A percentile compares a stretch with the other conserved stretches of the same genome.
Conservation (phyloP, 2,329 filamentous ascomycete species). For the Epichloe aotearoae region DNA sequence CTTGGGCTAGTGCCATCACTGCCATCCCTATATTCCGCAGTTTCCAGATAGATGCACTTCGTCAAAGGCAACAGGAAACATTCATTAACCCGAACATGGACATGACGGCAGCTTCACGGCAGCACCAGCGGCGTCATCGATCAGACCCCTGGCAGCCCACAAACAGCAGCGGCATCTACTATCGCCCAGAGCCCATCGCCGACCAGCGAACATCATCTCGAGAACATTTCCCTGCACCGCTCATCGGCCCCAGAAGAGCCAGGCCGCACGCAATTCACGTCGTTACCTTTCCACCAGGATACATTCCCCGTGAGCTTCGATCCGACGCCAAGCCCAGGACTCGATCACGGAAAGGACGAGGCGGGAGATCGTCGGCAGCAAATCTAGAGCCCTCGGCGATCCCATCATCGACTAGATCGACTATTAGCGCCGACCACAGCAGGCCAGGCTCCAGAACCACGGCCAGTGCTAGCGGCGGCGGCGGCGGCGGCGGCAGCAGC, state of each 20-base stretch:
- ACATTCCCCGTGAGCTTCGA: slow-evolving; percentile 32
- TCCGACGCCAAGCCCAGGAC: slow-evolving; percentile 4
- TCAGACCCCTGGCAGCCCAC: slow-evolving; percentile 4
- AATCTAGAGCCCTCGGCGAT: not conserved
- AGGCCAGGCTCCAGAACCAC: slow-evolving; percentile 12
- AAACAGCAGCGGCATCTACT: slow-evolving; percentile 5
- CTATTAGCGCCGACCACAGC: not conserved
- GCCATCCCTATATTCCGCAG: not conserved
- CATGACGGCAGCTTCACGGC: slow-evolving; percentile 5
- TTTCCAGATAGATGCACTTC: not conserved
- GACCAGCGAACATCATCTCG: slow-evolving; percentile 1
- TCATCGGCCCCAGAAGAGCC: slow-evolving; percentile 25
- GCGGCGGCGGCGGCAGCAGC: slow-evolving; percentile 30
- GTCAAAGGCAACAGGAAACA: not conserved
- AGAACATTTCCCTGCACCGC: slow-evolving; percentile 21
- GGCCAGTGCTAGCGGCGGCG: slow-evolving; percentile 28
- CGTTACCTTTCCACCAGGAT: slow-evolving; percentile 27
- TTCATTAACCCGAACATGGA: slow-evolving; percentile 3
- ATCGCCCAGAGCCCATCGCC: slow-evolving; percentile 5
- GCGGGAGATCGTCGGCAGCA: slow-evolving; percentile 1
- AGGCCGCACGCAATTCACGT: slow-evolving; percentile 30
- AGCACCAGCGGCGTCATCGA: slow-evolving; percentile 1
- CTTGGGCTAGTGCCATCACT: not conserved
- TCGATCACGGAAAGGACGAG: not conserved
- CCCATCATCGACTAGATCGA: not conserved